Evolutionary conservation across 2,329 filamentous ascomycete genomes (phyloP), one percentile per base, ranked within the genome.

Genomic region (Esteya vermicola): DNA sequence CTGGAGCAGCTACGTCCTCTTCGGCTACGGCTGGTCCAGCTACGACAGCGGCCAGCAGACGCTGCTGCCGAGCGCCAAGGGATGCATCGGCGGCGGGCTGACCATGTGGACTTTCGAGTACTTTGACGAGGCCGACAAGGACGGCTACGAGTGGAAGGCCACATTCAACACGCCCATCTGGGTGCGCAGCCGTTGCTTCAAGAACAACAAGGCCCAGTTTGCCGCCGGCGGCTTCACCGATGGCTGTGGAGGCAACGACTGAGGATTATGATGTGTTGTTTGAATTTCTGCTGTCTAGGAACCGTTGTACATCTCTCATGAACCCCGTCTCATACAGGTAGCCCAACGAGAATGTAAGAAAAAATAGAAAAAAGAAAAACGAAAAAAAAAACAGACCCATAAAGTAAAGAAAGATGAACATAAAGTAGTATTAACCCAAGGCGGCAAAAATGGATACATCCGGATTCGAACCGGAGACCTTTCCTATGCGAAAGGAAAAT

Each of bases 11-110:
- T 45, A 43, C 36, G n/a, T 9, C 20, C 9, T 45, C 9, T 18
- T 21, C 33, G 43, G 43, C 20, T 26, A 13, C n/a, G 43, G 35
- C 30, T 45, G 40, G 41, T 32, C 41, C 32, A 39, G 33, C 31
- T 39, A 12, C 30, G 43, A 45, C 38, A 41, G 20, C 16, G 31
- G 31, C n/a, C 20, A 19, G 41, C 39, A 41, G 18, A 41, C 39
- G 27, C 27, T 41, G 25, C 32, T 37, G 27, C 21, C 39, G 8
- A 7, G 13, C 9, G 33, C 28, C 27, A 41, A 33, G 21, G 19
- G 26, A 19, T 41, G 39, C 28, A 13, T 41, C 33, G 39, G 39
- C 25, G 32, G 19, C 25, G 39, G 39, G 16, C 6, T 41, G 13
- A 41, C 39, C 10, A 27, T 21, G 13, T 41, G 39, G 39, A 20